Percentiles rank a stretch among this genome's conserved stretches.
Evolutionary conservation across 2,329 filamentous ascomycete species (phyloP).

Genomic region (Penicillium aurantiogriseum): DNA sequence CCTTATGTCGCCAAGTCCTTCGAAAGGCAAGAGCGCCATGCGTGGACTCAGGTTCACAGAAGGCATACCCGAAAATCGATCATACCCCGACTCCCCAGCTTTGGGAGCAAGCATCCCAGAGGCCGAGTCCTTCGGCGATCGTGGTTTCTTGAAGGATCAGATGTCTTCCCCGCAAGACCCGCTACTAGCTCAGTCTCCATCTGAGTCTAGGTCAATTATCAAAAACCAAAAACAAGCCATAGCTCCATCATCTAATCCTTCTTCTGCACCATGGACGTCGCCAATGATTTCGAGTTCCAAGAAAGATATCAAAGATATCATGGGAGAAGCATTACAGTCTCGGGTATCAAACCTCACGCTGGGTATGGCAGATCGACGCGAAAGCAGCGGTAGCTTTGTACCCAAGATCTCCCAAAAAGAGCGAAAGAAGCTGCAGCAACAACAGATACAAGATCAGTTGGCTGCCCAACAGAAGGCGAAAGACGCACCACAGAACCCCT

Average conservation of each 20-base stretch:
- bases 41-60: conserved; percentile 22
- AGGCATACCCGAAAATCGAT: conserved; percentile 14
- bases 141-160: conserved; percentile 29
- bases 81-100: conserved; percentile 27
- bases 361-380: conserved; percentile 49
- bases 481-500: conserved; percentile 52
- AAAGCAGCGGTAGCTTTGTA: conserved; percentile 40
- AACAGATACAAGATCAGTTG: conserved; percentile 52
- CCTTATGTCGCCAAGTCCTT: conserved; percentile 25
- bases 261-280: conserved; percentile 53
- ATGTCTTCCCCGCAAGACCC: conserved; percentile 28
- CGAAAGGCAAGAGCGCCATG: conserved; percentile 33
- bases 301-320: conserved; percentile 73
- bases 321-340: conserved; percentile 59
- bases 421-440: conserved; percentile 76
- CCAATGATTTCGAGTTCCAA: conserved; percentile 59
- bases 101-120: conserved; percentile 29
- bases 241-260: conserved; percentile 28
- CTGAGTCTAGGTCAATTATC: conserved; percentile 20
- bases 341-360: conserved; percentile 55
- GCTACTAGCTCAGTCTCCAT: conserved; percentile 26
- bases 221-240: conserved; percentile 26
- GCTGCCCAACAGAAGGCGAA: conserved; percentile 36
- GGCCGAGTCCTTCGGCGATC: conserved; percentile 26
- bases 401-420: conserved; percentile 86